phyloP scores from a whole-genome alignment of 768 basidiomycete species.

The Suillus subaureus region DNA sequence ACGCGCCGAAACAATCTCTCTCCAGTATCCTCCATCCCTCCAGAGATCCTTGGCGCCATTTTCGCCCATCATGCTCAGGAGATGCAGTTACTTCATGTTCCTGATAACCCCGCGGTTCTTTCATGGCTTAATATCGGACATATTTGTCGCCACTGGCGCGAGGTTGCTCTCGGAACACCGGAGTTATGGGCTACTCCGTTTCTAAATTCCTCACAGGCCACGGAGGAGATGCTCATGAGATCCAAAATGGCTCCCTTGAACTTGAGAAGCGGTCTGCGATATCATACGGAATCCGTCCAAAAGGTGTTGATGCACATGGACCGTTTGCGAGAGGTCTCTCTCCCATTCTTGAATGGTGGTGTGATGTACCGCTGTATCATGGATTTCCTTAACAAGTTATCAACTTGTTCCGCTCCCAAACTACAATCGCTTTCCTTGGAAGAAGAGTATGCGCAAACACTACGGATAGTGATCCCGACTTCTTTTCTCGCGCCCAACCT shows the following conservation, averaged over 20 bases:
- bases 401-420: slow-evolving; percentile 30
- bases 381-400: slow-evolving; percentile 28
- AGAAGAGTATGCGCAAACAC: slow-evolving; percentile 15
- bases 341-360: slow-evolving; percentile 26
- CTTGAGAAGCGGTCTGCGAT: slow-evolving; percentile 29
- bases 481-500: slow-evolving; percentile 33
- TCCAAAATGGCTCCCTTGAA: slow-evolving; percentile 43
- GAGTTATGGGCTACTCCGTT: slow-evolving; percentile 42
- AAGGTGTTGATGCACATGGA: slow-evolving; percentile 34
- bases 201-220: slow-evolving; percentile 38
- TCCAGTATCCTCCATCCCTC: slow-evolving; percentile 9
- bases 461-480: background rate
- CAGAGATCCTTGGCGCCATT: slow-evolving; percentile 10
- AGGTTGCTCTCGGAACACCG: slow-evolving; percentile 41
- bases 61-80: slow-evolving; percentile 9
- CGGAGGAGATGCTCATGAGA: slow-evolving; percentile 44
- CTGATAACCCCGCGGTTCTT: background rate
- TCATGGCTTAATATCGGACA: slow-evolving; percentile 13
- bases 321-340: slow-evolving; percentile 37
- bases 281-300: slow-evolving; percentile 30
- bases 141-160: slow-evolving; percentile 37
- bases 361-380: slow-evolving; percentile 22
- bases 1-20: slow-evolving; percentile 7
- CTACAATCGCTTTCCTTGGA: slow-evolving; percentile 33
- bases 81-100: background rate